A percentile compares a stretch with the other conserved stretches of the same genome.
Evolutionary conservation across 208 protist species (phyloP).

Genomic region (Sergeia podlipaevii): DNA sequence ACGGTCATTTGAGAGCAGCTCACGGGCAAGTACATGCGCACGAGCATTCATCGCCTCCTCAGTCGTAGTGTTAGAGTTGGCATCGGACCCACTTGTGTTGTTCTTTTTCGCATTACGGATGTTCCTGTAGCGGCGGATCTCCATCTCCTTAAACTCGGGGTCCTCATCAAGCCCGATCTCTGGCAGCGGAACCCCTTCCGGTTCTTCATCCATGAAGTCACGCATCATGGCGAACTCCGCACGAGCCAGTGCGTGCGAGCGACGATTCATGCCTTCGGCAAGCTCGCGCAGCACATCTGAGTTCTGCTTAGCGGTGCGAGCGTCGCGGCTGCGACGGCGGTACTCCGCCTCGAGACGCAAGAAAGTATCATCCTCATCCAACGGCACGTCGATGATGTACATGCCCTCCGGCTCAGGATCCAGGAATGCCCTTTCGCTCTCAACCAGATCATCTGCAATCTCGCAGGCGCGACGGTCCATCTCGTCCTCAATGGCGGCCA

Average conservation of each 20-base stretch:
- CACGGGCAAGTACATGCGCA: constrained; percentile 48
- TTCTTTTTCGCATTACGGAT: constrained; percentile 15
- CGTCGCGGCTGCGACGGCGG: constrained; percentile 50
- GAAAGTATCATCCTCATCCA: constrained; percentile 74
- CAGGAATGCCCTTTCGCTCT: constrained; percentile 68
- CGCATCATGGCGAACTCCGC: constrained; percentile 62
- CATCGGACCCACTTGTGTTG: constrained; percentile 15
- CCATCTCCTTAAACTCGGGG: constrained; percentile 69
- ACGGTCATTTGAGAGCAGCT: constrained; percentile 51
- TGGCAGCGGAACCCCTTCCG: constrained; percentile 62
- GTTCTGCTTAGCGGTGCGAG: constrained; percentile 48
- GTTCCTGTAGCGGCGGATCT: constrained; percentile 63
- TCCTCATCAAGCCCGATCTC: constrained; percentile 76
- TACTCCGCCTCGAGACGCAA: constrained; percentile 71
- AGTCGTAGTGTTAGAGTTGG: no score
- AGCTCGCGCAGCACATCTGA: constrained; percentile 63
- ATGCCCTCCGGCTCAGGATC: constrained; percentile 83
- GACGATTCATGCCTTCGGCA: constrained; percentile 61
- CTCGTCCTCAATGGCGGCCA: constrained; percentile 62
- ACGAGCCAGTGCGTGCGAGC: constrained; percentile 61
- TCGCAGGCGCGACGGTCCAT: constrained; percentile 70
- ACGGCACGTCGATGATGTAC: constrained; percentile 65
- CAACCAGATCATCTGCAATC: constrained; percentile 77
- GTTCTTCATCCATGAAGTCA: constrained; percentile 67
- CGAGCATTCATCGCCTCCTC: constrained; percentile 45